Evolutionary conservation across 2,329 filamentous ascomycete species (phyloP).

Genomic region (Diplodia intermedia): DNA sequence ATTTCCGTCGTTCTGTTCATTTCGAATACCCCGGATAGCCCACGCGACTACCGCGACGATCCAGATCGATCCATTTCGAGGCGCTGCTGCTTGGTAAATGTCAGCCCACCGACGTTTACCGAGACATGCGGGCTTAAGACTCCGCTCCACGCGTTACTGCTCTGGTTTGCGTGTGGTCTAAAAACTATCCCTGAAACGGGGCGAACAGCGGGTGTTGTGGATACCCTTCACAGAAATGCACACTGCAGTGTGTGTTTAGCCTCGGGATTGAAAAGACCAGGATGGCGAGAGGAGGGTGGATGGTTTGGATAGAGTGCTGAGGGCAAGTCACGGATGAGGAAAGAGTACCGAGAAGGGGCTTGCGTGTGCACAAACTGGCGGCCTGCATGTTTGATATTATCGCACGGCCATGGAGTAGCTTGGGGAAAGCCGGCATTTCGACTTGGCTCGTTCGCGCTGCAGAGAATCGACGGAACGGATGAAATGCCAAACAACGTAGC

Average conservation of each 20-base stretch:
- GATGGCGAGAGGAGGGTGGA: background rate
- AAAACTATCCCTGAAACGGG: background rate
- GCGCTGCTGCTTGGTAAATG: background rate
- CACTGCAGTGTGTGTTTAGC: background rate
- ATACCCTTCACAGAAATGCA: background rate
- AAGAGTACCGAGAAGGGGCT: background rate
- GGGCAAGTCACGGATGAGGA: background rate
- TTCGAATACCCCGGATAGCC: background rate
- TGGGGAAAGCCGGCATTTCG: background rate
- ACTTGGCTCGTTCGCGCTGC: background rate
- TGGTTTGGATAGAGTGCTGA: background rate
- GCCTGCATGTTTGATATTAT: background rate
- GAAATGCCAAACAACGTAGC: background rate
- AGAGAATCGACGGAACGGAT: background rate
- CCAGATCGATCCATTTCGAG: background rate
- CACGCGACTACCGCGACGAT: background rate
- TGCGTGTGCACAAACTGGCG: background rate
- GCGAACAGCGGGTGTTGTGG: background rate
- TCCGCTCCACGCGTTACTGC: too few relatives aligned
- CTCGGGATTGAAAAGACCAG: background rate
- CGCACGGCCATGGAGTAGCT: background rate
- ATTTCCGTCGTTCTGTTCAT: background rate
- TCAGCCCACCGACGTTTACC: slow-evolving; percentile 4
- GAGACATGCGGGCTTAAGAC: background rate
- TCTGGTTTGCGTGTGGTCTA: background rate